These are phyloP conservation scores for Pelargonium nanum DNA, from an alignment of 345 rosid species.

Conservation along the genomic window DNA sequence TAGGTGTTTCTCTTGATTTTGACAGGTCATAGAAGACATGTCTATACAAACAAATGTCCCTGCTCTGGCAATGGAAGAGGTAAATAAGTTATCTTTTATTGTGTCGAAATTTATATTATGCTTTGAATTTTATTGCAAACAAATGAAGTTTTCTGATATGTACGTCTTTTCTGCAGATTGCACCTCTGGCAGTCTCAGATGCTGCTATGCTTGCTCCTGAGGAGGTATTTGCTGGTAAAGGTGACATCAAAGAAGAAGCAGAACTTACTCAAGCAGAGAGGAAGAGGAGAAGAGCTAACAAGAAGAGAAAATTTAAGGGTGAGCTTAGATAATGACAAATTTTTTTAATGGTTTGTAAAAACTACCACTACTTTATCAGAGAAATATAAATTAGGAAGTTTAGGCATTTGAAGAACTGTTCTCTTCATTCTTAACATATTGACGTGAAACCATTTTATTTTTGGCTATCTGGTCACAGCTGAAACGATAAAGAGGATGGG, in stretches of 20 bases:
- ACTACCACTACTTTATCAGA: neutral
- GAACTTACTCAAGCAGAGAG: constrained; percentile 77
- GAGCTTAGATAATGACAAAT: constrained; percentile 15
- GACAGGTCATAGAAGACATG: constrained; percentile 85
- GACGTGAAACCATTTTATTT: constrained; percentile 5
- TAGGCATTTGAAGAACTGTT: neutral
- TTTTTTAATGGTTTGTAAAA: neutral
- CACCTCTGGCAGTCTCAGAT: constrained; percentile 88
- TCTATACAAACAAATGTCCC: constrained; percentile 77
- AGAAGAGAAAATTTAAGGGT: constrained; percentile 86
- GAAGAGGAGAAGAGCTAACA: constrained; percentile 95
- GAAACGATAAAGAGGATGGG: constrained; percentile 38
- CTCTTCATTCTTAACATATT: neutral
- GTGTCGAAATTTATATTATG: neutral
- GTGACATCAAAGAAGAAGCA: constrained; percentile 71
- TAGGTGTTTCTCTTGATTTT: constrained; percentile 10
- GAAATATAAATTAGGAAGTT: neutral
- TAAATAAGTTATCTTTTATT: constrained; percentile 10
- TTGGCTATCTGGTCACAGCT: constrained; percentile 30
- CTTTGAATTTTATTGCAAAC: neutral
- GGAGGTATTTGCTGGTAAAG: constrained; percentile 78
- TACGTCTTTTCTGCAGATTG: constrained; percentile 42
- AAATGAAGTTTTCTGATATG: neutral
- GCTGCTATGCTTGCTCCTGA: constrained; percentile 98
- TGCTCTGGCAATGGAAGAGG: constrained; percentile 99